phyloP scores from a whole-genome alignment of 2,329 filamentous ascomycete species.

The Epichloe coenophiala region DNA sequence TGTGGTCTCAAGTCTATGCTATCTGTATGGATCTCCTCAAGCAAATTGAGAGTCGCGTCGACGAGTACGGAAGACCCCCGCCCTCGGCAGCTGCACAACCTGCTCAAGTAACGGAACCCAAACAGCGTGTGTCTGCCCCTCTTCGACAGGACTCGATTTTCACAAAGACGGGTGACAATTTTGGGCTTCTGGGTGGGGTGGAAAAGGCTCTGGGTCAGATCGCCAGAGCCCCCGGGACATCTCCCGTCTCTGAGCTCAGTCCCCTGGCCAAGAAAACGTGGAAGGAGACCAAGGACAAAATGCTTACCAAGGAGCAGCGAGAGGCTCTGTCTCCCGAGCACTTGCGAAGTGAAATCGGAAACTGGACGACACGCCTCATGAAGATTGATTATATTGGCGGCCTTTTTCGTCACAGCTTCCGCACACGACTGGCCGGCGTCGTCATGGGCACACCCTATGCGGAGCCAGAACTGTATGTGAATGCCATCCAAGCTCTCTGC shows the following conservation, averaged over 20 bases:
- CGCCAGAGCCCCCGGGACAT: slow-evolving; percentile 33
- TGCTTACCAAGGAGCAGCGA: slow-evolving; percentile 40
- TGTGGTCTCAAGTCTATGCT: slow-evolving; percentile 66
- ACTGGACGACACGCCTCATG: slow-evolving; percentile 32
- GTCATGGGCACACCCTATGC: slow-evolving; percentile 65
- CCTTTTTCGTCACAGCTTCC: slow-evolving; percentile 58
- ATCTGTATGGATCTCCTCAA: slow-evolving; percentile 58
- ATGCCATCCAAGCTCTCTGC: slow-evolving; percentile 58
- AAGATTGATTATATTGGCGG: slow-evolving; percentile 42
- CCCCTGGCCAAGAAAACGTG: slow-evolving; percentile 38
- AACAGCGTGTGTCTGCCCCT: slow-evolving; percentile 24
- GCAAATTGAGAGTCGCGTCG: slow-evolving; percentile 53
- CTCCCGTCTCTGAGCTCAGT: slow-evolving; percentile 33
- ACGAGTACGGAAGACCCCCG: slow-evolving; percentile 39
- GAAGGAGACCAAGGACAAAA: slow-evolving; percentile 31
- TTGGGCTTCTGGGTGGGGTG: slow-evolving; percentile 28
- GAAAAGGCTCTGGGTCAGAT: slow-evolving; percentile 32
- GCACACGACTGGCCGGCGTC: slow-evolving; percentile 48
- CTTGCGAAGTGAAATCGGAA: slow-evolving; percentile 32
- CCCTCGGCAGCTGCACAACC: slow-evolving; percentile 18
- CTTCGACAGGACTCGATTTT: slow-evolving; percentile 33
- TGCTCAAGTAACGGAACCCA: slow-evolving; percentile 16
- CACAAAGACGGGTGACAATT: slow-evolving; percentile 22
- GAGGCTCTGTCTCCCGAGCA: slow-evolving; percentile 37
- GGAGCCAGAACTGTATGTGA: slow-evolving; percentile 52